phyloP scores from a whole-genome alignment of 495 filamentous ascomycete species.

The Rusavskia elegans region DNA sequence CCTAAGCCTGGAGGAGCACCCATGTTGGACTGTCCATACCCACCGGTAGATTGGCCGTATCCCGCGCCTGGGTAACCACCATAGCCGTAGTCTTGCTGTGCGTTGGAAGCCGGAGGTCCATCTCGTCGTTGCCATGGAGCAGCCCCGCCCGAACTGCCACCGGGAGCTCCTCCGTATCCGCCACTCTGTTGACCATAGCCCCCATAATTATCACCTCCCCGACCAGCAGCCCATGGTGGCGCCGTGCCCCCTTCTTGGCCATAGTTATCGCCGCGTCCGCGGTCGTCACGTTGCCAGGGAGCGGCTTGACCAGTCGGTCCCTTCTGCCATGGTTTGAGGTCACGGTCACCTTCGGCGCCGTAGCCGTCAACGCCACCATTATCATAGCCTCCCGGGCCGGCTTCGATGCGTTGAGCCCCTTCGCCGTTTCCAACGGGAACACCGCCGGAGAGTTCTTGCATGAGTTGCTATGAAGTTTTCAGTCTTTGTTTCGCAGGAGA shows the following conservation, averaged over 20 bases:
- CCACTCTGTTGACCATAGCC: conserved; percentile 27
- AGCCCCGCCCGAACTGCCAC: conserved; percentile 21
- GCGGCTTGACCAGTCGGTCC: conserved; percentile 78
- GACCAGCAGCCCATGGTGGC: conserved; percentile 38
- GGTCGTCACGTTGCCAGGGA: conserved; percentile 49
- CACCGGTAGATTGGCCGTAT: conserved; percentile 32
- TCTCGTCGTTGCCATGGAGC: conserved; percentile 54
- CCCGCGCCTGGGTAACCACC: conserved; percentile 33
- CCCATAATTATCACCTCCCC: conserved; percentile 33
- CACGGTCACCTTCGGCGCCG: conserved; percentile 33
- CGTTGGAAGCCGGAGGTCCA: conserved; percentile 32
- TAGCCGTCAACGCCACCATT: conserved; percentile 24
- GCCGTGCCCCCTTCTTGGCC: conserved; percentile 28
- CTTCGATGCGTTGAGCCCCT: conserved; percentile 71
- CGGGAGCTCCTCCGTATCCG: conserved; percentile 19
- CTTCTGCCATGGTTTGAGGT: conserved; percentile 77
- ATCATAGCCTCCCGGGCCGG: conserved; percentile 49
- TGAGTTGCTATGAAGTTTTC: conserved; percentile 54
- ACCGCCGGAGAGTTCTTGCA: conserved; percentile 87
- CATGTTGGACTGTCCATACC: conserved; percentile 34
- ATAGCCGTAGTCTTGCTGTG: conserved; percentile 34
- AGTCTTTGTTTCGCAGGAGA: neutral
- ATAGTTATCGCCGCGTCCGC: conserved; percentile 33
- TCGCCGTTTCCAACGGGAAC: conserved; percentile 43
- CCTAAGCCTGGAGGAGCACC: conserved; percentile 48